Percentiles rank a stretch among this genome's conserved stretches.
These are phyloP conservation scores for Fabrea salina DNA, from an alignment of 169 alveolate genomes.

Conservation along the genomic window DNA sequence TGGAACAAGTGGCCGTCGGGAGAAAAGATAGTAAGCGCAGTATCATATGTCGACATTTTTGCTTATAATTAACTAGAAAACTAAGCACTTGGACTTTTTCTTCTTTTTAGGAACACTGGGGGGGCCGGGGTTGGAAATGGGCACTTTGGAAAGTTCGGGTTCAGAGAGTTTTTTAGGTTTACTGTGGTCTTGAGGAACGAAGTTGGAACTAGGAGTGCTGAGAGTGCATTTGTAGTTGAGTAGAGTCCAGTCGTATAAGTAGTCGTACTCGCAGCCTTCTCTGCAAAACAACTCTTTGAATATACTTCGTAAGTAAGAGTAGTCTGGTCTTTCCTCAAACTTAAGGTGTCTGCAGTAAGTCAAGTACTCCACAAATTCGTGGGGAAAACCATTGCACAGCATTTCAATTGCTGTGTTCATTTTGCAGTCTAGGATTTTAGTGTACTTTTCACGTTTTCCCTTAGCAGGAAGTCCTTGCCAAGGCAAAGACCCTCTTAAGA, in stretches of 20 bases:
- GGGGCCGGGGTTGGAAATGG: too few relatives aligned
- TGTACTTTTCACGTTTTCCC: slow-evolving; percentile 53
- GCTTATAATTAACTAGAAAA: too few relatives aligned
- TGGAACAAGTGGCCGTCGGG: slow-evolving; percentile 99
- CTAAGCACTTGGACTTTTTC: too few relatives aligned
- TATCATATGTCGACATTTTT: slow-evolving; percentile 91
- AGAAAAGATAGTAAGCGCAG: slow-evolving; percentile 99
- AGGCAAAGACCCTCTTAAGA: slow-evolving; percentile 71
- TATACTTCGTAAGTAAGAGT: slow-evolving; percentile 66
- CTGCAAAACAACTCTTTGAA: slow-evolving; percentile 59
- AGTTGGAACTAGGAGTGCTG: too few relatives aligned
- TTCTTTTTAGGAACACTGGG: too few relatives aligned
- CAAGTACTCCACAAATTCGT: slow-evolving; percentile 61
- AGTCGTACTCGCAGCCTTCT: slow-evolving; percentile 57
- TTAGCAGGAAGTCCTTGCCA: slow-evolving; percentile 74
- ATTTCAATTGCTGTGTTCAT: slow-evolving; percentile 61
- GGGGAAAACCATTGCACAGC: slow-evolving; percentile 61
- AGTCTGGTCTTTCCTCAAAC: slow-evolving; percentile 83
- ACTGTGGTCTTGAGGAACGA: too few relatives aligned
- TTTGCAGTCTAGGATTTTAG: slow-evolving; percentile 64
- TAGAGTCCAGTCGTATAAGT: slow-evolving; percentile 59
- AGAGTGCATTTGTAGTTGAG: too few relatives aligned
- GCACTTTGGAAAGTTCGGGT: too few relatives aligned
- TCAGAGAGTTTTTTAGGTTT: too few relatives aligned
- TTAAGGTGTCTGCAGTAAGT: slow-evolving; percentile 66